Base-by-base conservation (phyloP, 164 flowering plant species). In the Macadamia integrifolia region DNA sequence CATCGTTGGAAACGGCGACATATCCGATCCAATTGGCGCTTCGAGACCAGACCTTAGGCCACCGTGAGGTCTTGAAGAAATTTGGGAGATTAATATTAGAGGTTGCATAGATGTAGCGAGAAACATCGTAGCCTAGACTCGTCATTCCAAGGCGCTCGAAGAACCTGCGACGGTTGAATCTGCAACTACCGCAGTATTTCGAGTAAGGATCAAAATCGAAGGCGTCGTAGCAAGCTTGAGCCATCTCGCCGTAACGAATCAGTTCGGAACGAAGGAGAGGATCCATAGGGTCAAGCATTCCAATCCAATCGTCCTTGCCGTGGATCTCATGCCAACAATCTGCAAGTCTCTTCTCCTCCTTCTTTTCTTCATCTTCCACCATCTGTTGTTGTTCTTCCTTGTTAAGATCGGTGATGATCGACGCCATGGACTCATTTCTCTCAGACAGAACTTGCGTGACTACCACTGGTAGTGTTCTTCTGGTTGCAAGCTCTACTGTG, bases 11-110 rank as follows among this genome's bases (percentile, higher is more conserved):
- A 6, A 88, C 90, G 4, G 89, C 88, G 23, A 88, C 82, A 69
- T 83, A 88, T 0, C 94, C 94, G 18, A 87, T 85, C 94, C 94
- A 87, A 59, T 87, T 87, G 9, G 89, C 89, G 63, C 72, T 66
- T 58, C 67, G 69, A 82, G 87, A 85, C 93, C 93, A 87, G 0
- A 82, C 78, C 43, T 82, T 80, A 0, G 85, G 77, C 83, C 79
- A 79, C 46, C 81, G 61, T 0, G 93, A 83, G 49, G 69, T 73
- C 72, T 76, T 79, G 80, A 85, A 85, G 72, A 88, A 83, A 53
- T 82, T 84, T 2, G 89, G 86, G 23, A 86, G 74, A 57, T 82
- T 83, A 50, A 85, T 76, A 56, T 86, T 85, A 5, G 85, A 74
- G 3, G 93, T 85, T 1, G 88, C 93, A 70, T 77, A 88, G 32